phyloP scores from a whole-genome alignment of 176 grass and related monocot species.

The Thinopyrum elongatum region DNA sequence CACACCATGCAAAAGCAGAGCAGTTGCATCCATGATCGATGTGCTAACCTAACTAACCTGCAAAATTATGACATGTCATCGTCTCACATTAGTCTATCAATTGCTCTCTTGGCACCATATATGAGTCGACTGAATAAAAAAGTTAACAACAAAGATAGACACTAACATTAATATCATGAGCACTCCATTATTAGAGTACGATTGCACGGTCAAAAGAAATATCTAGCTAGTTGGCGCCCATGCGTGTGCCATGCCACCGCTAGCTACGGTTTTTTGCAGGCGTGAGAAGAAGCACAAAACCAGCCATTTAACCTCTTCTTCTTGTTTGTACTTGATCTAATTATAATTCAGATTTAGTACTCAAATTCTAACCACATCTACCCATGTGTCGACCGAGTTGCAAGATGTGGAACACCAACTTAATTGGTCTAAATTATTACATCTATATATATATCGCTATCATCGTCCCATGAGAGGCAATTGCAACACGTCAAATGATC shows the following conservation, averaged over 20 bases:
- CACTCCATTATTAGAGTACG: no score
- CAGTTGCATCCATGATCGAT: neutral
- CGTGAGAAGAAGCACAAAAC: neutral
- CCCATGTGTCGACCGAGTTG: neutral
- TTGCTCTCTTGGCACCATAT: neutral
- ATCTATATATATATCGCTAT: neutral
- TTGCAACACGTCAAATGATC: neutral
- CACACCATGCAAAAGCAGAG: conserved; percentile 11
- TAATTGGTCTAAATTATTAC: neutral
- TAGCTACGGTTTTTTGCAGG: neutral
- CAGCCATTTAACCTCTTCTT: neutral
- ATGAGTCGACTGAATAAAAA: neutral
- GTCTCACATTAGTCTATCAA: neutral
- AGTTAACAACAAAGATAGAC: no score
- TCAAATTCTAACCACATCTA: no score
- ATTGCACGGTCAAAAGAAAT: neutral
- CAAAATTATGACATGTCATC: neutral
- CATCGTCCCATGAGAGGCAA: neutral
- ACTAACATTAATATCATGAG: no score
- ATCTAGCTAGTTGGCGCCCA: neutral
- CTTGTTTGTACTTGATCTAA: neutral
- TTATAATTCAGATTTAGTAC: no score
- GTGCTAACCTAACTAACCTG: neutral
- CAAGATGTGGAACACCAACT: neutral
- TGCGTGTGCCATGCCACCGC: neutral